phyloP scores from a whole-genome alignment of 2,329 filamentous ascomycete genomes.

The Colletotrichum navitas region DNA sequence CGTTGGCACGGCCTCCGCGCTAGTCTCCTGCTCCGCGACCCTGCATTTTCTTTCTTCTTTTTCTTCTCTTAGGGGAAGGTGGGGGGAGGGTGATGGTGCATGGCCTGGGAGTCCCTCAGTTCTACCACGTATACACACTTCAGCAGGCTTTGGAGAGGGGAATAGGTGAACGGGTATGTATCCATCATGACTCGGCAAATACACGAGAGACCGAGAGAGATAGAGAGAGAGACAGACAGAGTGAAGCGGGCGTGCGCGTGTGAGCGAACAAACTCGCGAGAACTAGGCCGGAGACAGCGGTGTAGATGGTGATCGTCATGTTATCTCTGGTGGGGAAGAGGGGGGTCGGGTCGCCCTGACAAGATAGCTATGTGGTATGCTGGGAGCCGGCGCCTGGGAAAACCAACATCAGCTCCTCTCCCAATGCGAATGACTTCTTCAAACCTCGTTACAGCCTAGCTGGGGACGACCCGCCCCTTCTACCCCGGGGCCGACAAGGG shows the following conservation, averaged over 20 bases:
- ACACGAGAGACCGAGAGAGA: neutral
- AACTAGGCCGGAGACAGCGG: neutral
- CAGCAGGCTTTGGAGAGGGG: neutral
- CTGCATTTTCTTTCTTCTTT: neutral
- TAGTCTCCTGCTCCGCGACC: neutral
- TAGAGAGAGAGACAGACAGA: no score
- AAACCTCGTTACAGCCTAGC: slow-evolving; percentile 21
- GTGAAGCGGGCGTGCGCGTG: neutral
- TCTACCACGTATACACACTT: neutral
- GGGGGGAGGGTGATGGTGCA: neutral
- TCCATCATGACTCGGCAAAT: slow-evolving; percentile 2
- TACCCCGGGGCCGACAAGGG: no score
- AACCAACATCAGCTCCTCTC: slow-evolving; percentile 11
- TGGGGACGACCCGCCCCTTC: neutral
- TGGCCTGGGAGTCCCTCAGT: neutral
- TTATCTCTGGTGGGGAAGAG: neutral
- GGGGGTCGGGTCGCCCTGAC: neutral
- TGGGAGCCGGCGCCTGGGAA: slow-evolving; percentile 10
- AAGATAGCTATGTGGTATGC: neutral
- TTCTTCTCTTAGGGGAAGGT: neutral
- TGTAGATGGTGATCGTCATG: slow-evolving; percentile 11
- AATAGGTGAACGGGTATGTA: neutral
- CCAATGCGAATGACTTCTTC: slow-evolving; percentile 25
- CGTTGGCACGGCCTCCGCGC: neutral
- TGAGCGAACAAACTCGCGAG: neutral